phyloP scores from a whole-genome alignment of 2,329 filamentous ascomycete species.

The Claviceps sp. region DNA sequence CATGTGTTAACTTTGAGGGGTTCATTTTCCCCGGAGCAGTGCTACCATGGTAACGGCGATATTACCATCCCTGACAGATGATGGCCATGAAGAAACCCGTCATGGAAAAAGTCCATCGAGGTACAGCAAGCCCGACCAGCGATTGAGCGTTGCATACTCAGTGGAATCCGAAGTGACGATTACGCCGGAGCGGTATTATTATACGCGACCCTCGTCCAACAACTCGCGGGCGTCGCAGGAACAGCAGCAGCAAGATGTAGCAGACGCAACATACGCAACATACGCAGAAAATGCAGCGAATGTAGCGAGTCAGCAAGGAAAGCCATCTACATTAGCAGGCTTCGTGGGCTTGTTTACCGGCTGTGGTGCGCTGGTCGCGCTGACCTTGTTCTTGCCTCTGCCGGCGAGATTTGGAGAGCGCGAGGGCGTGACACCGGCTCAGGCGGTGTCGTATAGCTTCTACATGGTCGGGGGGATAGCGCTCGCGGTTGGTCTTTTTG shows the following conservation, averaged over 20 bases:
- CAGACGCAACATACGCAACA: not conserved
- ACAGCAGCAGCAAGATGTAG: slow-evolving; percentile 9
- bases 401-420: slow-evolving; percentile 64
- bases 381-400: slow-evolving; percentile 72
- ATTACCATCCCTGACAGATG: slow-evolving; percentile 56
- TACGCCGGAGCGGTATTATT: slow-evolving; percentile 44
- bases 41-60: slow-evolving; percentile 97
- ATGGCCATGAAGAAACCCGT: slow-evolving; percentile 18
- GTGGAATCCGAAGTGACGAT: slow-evolving; percentile 65
- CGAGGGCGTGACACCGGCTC: slow-evolving; percentile 55
- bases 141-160: slow-evolving; percentile 51
- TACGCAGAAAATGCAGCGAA: too few relatives aligned
- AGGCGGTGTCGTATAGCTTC: slow-evolving; percentile 72
- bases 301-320: slow-evolving; percentile 20
- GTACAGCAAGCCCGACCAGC: slow-evolving; percentile 27
- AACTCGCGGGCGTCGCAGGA: slow-evolving; percentile 10
- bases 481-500: slow-evolving; percentile 57
- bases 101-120: slow-evolving; percentile 14
- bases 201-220: slow-evolving; percentile 24
- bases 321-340: slow-evolving; percentile 58
- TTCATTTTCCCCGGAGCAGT: slow-evolving; percentile 17
- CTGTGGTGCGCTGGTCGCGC: slow-evolving; percentile 74
- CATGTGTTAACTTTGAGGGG: not conserved
- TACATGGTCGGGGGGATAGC: slow-evolving; percentile 71
- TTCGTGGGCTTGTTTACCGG: slow-evolving; percentile 89